These are phyloP conservation scores for Solidago caesia DNA, from an alignment of 129 eudicot genomes.

Conservation along the genomic window DNA sequence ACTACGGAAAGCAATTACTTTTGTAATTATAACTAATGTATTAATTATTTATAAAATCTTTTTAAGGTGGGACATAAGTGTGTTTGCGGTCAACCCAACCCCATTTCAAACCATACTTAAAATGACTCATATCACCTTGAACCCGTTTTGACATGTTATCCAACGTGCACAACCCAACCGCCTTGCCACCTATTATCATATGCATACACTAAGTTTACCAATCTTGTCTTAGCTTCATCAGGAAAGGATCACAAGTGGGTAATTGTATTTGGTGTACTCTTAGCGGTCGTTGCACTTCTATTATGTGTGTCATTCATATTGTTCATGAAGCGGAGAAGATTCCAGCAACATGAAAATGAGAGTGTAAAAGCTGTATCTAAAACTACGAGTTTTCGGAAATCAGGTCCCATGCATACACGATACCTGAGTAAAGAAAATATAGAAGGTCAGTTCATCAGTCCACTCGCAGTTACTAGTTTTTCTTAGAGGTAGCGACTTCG, in stretches of 20 bases:
- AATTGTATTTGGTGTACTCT: slow-evolving; percentile 41
- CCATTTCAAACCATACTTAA: not conserved
- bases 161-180: not conserved
- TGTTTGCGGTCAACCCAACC: not conserved
- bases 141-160: not conserved
- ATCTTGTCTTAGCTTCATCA: slow-evolving; percentile 27
- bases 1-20: too few species aligned
- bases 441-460: slow-evolving; percentile 38
- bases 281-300: slow-evolving; percentile 46
- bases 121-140: not conserved
- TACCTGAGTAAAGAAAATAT: slow-evolving; percentile 43
- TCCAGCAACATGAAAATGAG: slow-evolving; percentile 34
- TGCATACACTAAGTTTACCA: slow-evolving; percentile 3
- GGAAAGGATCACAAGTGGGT: slow-evolving; percentile 51
- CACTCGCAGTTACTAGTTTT: not conserved
- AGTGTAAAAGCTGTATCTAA: slow-evolving; percentile 43
- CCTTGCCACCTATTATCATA: not conserved
- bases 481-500: not conserved
- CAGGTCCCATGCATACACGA: slow-evolving; percentile 45
- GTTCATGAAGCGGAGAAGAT: slow-evolving; percentile 43
- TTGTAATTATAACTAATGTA: too few species aligned
- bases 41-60: too few species aligned
- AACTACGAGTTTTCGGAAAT: slow-evolving; percentile 33
- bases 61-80: not conserved
- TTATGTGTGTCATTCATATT: slow-evolving; percentile 48